These are phyloP conservation scores for Styphnolobium japonicum DNA, from an alignment of 306 rosid species.

Conservation along the genomic window DNA sequence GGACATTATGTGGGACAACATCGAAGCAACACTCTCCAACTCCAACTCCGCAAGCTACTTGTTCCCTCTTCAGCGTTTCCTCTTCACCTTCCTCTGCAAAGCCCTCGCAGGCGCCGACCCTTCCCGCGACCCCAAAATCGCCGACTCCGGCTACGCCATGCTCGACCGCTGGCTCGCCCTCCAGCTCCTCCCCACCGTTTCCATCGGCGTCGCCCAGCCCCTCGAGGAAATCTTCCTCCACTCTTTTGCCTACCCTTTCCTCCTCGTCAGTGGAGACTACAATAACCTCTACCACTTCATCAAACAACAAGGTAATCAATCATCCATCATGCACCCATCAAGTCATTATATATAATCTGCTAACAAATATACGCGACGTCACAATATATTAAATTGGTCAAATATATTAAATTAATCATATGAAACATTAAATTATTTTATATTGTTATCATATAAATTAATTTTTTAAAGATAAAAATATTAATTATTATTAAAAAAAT, in stretches of 20 bases:
- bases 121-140: conserved; percentile 51
- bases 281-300: conserved; percentile 52
- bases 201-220: conserved; percentile 69
- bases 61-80: conserved; percentile 47
- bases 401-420: no score
- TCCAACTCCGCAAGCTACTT: conserved; percentile 36
- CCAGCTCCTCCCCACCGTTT: conserved; percentile 70
- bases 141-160: conserved; percentile 53
- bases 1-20: conserved; percentile 49
- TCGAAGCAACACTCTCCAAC: conserved; percentile 52
- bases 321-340: not conserved
- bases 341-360: no score
- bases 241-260: conserved; percentile 71
- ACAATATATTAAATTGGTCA: no score
- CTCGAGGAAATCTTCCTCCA: conserved; percentile 85
- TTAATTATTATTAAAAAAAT: no score
- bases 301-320: conserved; percentile 55
- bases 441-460: no score
- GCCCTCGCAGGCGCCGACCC: conserved; percentile 63
- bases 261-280: conserved; percentile 71
- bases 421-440: no score
- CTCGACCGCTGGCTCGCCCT: conserved; percentile 78
- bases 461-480: no score
- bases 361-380: no score
- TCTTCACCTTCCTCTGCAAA: conserved; percentile 65